These are phyloP conservation scores for Zarea fungicola DNA, from an alignment of 2,329 filamentous ascomycete species.

Conservation along the genomic window DNA sequence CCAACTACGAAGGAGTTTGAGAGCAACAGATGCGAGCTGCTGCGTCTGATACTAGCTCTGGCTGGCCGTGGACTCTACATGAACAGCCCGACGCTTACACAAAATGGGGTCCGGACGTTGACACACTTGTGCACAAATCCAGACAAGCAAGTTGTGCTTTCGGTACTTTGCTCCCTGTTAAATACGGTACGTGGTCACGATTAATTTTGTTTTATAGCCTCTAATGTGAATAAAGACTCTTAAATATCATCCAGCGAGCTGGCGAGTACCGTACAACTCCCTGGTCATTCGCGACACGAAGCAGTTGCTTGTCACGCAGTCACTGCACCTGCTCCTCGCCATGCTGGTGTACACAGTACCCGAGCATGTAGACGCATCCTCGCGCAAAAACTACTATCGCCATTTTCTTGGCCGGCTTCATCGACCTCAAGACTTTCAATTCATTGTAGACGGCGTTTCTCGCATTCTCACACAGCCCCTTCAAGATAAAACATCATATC, in stretches of 20 bases:
- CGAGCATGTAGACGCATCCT: slow-evolving; percentile 58
- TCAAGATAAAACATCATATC: slow-evolving; percentile 80
- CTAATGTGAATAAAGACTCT: slow-evolving; percentile 54
- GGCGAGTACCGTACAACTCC: slow-evolving; percentile 91
- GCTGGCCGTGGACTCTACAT: slow-evolving; percentile 93
- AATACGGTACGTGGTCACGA: slow-evolving; percentile 65
- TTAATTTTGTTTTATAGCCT: background rate
- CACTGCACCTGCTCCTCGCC: slow-evolving; percentile 82
- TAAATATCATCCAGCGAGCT: slow-evolving; percentile 92
- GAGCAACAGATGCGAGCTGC: slow-evolving; percentile 84
- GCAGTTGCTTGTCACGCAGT: slow-evolving; percentile 86
- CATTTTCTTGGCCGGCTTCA: slow-evolving; percentile 89
- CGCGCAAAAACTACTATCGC: slow-evolving; percentile 86
- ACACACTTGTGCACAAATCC: slow-evolving; percentile 84
- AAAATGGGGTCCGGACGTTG: slow-evolving; percentile 75
- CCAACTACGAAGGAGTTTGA: slow-evolving; percentile 88
- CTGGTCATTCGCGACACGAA: slow-evolving; percentile 88
- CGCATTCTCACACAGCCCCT: slow-evolving; percentile 88
- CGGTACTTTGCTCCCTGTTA: slow-evolving; percentile 82
- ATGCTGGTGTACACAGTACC: slow-evolving; percentile 84
- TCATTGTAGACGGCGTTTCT: slow-evolving; percentile 91
- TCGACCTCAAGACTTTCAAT: slow-evolving; percentile 94
- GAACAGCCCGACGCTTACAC: slow-evolving; percentile 71
- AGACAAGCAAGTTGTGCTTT: slow-evolving; percentile 88
- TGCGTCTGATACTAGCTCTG: slow-evolving; percentile 79